These are phyloP conservation scores for Erodium trifolium DNA, from an alignment of 441 rosid genomes.

Conservation along the genomic window DNA sequence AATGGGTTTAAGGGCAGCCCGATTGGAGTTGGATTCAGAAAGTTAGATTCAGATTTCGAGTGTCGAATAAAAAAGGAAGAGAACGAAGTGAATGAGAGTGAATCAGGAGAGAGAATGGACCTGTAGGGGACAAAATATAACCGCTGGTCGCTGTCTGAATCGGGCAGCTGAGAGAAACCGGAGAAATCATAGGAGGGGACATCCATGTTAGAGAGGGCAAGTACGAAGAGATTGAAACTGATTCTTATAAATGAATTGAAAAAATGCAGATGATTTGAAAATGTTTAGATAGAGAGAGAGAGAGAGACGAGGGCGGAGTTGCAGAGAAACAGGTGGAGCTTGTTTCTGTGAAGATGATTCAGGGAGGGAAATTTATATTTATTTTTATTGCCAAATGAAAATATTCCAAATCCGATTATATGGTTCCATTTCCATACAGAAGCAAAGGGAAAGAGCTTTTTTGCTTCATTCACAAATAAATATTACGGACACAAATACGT, in stretches of 20 bases:
- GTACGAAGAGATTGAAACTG: too few relatives aligned
- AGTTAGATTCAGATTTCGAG: slow-evolving; percentile 18
- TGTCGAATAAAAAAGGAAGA: slow-evolving; percentile 1
- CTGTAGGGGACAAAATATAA: slow-evolving; percentile 87
- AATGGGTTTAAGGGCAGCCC: slow-evolving; percentile 2
- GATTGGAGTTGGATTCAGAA: slow-evolving; percentile 11
- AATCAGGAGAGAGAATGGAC: slow-evolving; percentile 23
- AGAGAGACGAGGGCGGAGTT: slow-evolving; percentile 20
- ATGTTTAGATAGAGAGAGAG: slow-evolving; percentile 1
- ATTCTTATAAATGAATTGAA: not conserved
- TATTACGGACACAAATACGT: not conserved
- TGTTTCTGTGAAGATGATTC: slow-evolving; percentile 21
- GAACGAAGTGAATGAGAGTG: not conserved
- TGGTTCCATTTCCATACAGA: not conserved
- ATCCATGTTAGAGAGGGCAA: slow-evolving; percentile 26
- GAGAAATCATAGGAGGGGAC: slow-evolving; percentile 35
- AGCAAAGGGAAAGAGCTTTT: not conserved
- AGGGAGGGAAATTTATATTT: too few relatives aligned
- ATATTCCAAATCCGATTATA: slow-evolving; percentile 6
- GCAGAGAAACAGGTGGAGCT: slow-evolving; percentile 22
- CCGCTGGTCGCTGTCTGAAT: slow-evolving; percentile 64
- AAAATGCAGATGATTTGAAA: slow-evolving; percentile 25
- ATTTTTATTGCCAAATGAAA: not conserved
- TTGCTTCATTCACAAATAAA: not conserved
- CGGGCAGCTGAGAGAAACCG: slow-evolving; percentile 50